These are phyloP conservation scores for Plasmodium billcollinsi DNA, from an alignment of 169 alveolate genomes.

Conservation along the genomic window DNA sequence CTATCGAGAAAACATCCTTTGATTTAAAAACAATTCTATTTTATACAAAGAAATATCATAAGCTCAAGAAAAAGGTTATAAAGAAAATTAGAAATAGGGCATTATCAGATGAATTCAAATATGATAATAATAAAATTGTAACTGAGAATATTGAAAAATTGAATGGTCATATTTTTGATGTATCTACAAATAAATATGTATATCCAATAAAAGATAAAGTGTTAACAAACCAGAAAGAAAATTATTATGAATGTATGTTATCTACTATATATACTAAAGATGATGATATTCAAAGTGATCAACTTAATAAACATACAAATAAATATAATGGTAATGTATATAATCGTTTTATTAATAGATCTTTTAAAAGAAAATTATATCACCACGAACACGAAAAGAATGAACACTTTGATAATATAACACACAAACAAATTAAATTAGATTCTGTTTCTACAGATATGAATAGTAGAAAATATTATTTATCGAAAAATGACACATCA, in stretches of 20 bases:
- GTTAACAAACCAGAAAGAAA: no score
- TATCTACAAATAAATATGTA: not conserved
- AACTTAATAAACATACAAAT: not conserved
- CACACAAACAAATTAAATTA: constrained; percentile 37
- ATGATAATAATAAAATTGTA: not conserved
- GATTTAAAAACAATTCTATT: constrained; percentile 22
- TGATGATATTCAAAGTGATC: not conserved
- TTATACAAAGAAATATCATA: not conserved
- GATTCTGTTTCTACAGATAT: constrained; percentile 3
- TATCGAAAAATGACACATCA: not conserved
- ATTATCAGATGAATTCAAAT: not conserved
- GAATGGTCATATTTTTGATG: not conserved
- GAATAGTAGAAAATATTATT: not conserved
- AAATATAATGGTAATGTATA: not conserved
- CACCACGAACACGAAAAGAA: not conserved
- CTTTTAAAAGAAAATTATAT: constrained; percentile 29
- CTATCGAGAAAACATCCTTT: constrained; percentile 24
- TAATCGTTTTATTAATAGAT: constrained; percentile 2
- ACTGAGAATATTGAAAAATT: not conserved
- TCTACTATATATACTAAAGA: not conserved
- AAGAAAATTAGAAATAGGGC: not conserved
- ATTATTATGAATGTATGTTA: no score
- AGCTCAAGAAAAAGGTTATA: not conserved
- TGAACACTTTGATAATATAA: not conserved
- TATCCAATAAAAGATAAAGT: no score